A percentile compares a stretch with the other conserved stretches of the same genome.
These are phyloP conservation scores for Spathaspora sp. DNA, from an alignment of 805 yeast genomes.

Conservation along the genomic window DNA sequence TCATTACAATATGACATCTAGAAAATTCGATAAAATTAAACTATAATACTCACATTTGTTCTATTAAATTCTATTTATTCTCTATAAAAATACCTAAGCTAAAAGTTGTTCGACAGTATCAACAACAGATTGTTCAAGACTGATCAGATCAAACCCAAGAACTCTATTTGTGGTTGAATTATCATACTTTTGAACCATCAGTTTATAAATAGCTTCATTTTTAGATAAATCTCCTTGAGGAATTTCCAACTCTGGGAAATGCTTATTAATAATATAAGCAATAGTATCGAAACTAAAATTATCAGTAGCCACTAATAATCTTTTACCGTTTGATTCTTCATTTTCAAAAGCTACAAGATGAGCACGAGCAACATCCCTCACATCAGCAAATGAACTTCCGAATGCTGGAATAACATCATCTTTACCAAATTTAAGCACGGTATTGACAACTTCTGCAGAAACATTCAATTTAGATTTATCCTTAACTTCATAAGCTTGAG, in stretches of 20 bases:
- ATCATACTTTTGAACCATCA: conserved; percentile 13
- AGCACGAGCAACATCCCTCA: conserved; percentile 43
- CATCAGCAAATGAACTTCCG: conserved; percentile 41
- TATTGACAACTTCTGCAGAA: conserved; percentile 24
- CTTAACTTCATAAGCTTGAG: conserved; percentile 41
- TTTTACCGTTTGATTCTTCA: too few species aligned
- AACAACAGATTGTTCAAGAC: conserved; percentile 18
- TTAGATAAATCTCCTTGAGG: conserved; percentile 40
- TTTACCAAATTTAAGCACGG: conserved; percentile 20
- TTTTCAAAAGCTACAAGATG: too few species aligned
- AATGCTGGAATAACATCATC: conserved; percentile 11
- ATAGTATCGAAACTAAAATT: conserved; percentile 24
- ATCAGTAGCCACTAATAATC: conserved; percentile 4
- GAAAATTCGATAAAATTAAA: too few species aligned
- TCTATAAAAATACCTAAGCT: not conserved
- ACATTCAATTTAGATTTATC: conserved; percentile 16
- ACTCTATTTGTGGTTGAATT: not conserved
- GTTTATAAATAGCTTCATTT: conserved; percentile 7
- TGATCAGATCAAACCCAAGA: conserved; percentile 18
- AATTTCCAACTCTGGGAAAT: conserved; percentile 42
- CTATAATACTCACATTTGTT: too few species aligned
- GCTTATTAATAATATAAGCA: conserved; percentile 28
- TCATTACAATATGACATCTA: too few species aligned
- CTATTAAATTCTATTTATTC: too few species aligned
- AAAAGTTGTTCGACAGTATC: conserved; percentile 21